A percentile compares a stretch with the other conserved stretches of the same genome.
Conservation (phyloP, 208 protist species). For the Acanthamoeba culbertsoni region DNA sequence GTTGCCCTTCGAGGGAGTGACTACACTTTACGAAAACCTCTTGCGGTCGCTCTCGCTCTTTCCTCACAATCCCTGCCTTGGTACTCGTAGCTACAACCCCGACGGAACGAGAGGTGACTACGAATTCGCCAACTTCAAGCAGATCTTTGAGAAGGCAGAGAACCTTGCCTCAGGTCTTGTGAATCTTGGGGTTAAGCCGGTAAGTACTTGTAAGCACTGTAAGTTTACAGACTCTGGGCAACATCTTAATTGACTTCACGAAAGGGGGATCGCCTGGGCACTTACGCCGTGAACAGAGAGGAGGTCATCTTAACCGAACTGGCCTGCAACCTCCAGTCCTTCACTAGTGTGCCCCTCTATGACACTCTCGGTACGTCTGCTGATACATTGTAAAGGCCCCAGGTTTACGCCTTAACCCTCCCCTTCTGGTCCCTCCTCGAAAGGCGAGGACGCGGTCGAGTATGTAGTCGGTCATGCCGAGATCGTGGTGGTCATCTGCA, state of each 20-base stretch:
- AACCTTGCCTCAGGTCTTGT: conserved; percentile 30
- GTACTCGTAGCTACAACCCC: background rate
- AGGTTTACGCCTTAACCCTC: background rate
- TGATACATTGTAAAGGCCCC: background rate
- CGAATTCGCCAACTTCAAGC: conserved; percentile 30
- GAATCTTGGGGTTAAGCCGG: conserved; percentile 14
- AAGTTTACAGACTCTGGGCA: too few relatives aligned
- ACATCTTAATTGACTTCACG: background rate
- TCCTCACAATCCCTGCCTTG: conserved; percentile 7
- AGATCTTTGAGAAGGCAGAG: background rate
- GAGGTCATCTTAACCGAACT: conserved; percentile 74
- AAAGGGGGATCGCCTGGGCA: conserved; percentile 63
- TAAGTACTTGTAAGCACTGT: too few relatives aligned
- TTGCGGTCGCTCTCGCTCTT: background rate
- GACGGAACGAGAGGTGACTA: background rate
- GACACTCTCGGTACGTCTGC: conserved; percentile 74
- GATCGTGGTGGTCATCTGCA: conserved; percentile 58
- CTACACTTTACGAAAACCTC: conserved; percentile 41
- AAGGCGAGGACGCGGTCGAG: conserved; percentile 70
- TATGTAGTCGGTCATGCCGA: conserved; percentile 79
- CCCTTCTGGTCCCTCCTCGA: background rate
- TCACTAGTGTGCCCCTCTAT: conserved; percentile 75
- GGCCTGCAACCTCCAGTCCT: conserved; percentile 50
- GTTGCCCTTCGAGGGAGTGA: background rate
- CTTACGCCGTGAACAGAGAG: conserved; percentile 74